Base-by-base conservation (phyloP, 257 asterid species). In the Rhazya stricta region DNA sequence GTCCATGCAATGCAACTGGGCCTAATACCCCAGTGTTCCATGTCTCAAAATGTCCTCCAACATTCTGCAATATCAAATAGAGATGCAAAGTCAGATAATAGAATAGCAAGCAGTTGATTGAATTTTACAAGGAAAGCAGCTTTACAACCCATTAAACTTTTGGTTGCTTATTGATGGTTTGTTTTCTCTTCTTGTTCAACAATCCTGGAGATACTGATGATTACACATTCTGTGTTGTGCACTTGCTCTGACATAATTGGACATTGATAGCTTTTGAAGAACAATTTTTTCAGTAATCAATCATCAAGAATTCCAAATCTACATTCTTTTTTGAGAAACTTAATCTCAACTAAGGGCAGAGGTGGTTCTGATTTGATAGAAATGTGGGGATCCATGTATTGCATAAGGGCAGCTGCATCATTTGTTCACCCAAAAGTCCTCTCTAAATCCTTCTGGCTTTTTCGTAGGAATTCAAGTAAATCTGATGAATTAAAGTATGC, bases 11-110 rank as follows among this genome's bases (percentile, higher is more conserved):
- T 50, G 86, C 92, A 71, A 92, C 91, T 0, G 97, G 97, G 45
- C 97, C 96, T 80, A 83, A 81, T 25, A 92, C 79, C 58, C 98
- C 98, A 0, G 93, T 88, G 83, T 70, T 86, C 97, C 94, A 87
- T 29, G 88, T 77, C 88, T 90, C 97, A 61, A 72, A 92, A 79
- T 89, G 91, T 45, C 90, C 89, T 46, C 97, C 98, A 9, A 89
- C 73, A 83, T 92, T 92, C 98, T 92, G 2, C 80, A 80, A 74
- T 58, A 73, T 76, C 51, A 76, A 80, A 74, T 37, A 71, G 45
- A 67, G 9, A 62, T 30, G 21, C 11, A 10, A 51, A 12, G 43
- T 29, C 36, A 65, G 63, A 48, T 51, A 78, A 39, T 36, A 67
- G 50, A 67, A 36, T 9, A 30, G 25, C 10, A 15, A 29, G 69